phyloP scores from a whole-genome alignment of 441 rosid genomes.

The Raphanus hybrid region DNA sequence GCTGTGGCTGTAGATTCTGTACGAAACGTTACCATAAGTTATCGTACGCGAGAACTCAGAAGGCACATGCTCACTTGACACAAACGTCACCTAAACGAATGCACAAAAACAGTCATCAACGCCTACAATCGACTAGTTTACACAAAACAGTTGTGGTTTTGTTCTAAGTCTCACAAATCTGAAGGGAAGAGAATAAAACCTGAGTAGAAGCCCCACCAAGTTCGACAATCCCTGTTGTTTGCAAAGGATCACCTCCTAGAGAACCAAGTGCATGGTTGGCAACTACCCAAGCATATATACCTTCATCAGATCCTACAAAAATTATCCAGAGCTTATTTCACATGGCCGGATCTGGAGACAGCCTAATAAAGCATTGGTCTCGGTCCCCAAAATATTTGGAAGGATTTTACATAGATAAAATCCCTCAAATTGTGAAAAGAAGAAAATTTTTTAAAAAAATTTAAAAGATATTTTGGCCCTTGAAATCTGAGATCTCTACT shows the following conservation, averaged over 20 bases:
- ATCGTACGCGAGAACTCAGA: slow-evolving; percentile 60
- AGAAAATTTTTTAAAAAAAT: too few species aligned
- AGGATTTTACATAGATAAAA: too few species aligned
- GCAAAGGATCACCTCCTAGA: slow-evolving; percentile 74
- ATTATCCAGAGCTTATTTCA: background rate
- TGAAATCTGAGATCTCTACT: background rate
- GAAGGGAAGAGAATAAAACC: slow-evolving; percentile 47
- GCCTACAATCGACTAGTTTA: background rate
- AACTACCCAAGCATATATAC: slow-evolving; percentile 88
- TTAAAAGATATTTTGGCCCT: too few species aligned
- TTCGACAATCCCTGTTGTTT: slow-evolving; percentile 85
- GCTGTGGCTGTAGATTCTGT: slow-evolving; percentile 85
- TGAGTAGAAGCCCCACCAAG: slow-evolving; percentile 97
- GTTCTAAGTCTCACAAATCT: background rate
- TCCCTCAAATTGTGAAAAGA: too few species aligned
- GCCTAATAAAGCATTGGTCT: too few species aligned
- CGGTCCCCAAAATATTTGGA: too few species aligned
- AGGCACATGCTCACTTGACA: slow-evolving; percentile 72
- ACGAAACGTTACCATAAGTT: slow-evolving; percentile 64
- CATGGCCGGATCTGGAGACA: too few species aligned
- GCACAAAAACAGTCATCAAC: slow-evolving; percentile 6
- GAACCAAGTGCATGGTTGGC: slow-evolving; percentile 79
- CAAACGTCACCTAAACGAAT: slow-evolving; percentile 74
- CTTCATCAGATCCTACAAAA: slow-evolving; percentile 84
- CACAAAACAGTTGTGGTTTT: background rate